phyloP scores from a whole-genome alignment of 1,284 basidiomycete species.

The Apiotrichum mycotoxinovorans region DNA sequence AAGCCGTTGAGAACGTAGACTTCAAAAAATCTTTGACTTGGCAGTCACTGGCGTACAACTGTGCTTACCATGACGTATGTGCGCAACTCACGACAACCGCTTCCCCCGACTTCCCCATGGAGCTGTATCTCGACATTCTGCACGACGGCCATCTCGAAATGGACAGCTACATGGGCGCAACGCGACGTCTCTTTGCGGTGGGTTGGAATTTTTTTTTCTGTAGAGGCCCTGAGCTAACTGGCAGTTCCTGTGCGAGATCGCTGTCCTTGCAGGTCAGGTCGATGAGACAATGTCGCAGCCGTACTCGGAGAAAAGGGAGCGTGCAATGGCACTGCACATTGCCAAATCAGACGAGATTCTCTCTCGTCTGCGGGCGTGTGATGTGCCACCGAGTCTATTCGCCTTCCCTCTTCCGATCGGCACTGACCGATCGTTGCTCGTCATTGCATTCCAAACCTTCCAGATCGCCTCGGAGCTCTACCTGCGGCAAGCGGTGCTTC shows the following conservation, averaged over 20 bases:
- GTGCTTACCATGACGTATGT: conserved; percentile 32
- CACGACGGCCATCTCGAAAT: conserved; percentile 20
- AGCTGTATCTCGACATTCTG: conserved; percentile 29
- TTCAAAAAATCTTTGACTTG: conserved; percentile 18
- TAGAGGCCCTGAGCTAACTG: no score
- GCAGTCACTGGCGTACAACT: conserved; percentile 28
- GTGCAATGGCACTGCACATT: conserved; percentile 5
- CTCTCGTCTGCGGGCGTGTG: conserved; percentile 6
- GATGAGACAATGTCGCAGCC: conserved; percentile 6
- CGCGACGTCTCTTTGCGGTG: conserved; percentile 27
- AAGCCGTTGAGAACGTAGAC: conserved; percentile 16
- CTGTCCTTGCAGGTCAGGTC: conserved; percentile 23
- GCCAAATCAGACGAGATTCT: conserved; percentile 10
- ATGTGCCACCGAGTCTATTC: conserved; percentile 13
- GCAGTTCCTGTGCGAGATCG: conserved; percentile 29
- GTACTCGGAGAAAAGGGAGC: conserved; percentile 6
- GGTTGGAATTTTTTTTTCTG: background rate
- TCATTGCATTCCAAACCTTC: conserved; percentile 35
- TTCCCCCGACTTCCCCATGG: conserved; percentile 26
- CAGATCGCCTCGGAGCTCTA: conserved; percentile 34
- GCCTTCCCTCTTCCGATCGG: conserved; percentile 17
- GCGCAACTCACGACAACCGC: conserved; percentile 21
- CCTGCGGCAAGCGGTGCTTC: conserved; percentile 31
- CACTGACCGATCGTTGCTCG: conserved; percentile 17
- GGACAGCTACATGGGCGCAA: conserved; percentile 34